Conservation (phyloP, 2,329 filamentous ascomycete genomes). For the Colletotrichum eremochloae region DNA sequence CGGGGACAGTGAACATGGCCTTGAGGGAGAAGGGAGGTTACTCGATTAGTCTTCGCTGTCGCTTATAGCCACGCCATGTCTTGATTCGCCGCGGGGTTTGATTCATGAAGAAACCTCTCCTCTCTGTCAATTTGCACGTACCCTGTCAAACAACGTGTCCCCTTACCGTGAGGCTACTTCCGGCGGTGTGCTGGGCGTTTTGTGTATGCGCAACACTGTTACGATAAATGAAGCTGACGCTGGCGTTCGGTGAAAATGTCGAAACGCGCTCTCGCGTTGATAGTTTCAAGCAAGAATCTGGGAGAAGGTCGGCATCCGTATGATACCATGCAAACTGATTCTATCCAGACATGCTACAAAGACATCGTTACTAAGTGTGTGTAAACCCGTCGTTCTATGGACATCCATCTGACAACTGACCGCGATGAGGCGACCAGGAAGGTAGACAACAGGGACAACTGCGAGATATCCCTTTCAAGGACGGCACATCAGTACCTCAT, state of each 20-base stretch:
- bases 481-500: neutral
- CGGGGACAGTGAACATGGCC: neutral
- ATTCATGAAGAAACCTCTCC: conserved; percentile 27
- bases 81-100: conserved; percentile 1
- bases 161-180: neutral
- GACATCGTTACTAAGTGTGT: no score
- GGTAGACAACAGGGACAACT: neutral
- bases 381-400: neutral
- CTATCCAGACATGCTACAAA: neutral
- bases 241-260: neutral
- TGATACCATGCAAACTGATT: neutral
- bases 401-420: neutral
- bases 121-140: conserved; percentile 18
- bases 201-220: neutral
- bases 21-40: conserved; percentile 2
- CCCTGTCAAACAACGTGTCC: neutral
- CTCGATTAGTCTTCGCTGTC: neutral
- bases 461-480: neutral
- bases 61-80: neutral
- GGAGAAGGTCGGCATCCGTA: neutral
- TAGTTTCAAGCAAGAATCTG: neutral
- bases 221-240: neutral
- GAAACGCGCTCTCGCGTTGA: neutral
- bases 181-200: neutral
- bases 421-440: neutral